These are phyloP conservation scores for Lagerstroemia speciosa DNA, from an alignment of 345 rosid species.

Conservation along the genomic window DNA sequence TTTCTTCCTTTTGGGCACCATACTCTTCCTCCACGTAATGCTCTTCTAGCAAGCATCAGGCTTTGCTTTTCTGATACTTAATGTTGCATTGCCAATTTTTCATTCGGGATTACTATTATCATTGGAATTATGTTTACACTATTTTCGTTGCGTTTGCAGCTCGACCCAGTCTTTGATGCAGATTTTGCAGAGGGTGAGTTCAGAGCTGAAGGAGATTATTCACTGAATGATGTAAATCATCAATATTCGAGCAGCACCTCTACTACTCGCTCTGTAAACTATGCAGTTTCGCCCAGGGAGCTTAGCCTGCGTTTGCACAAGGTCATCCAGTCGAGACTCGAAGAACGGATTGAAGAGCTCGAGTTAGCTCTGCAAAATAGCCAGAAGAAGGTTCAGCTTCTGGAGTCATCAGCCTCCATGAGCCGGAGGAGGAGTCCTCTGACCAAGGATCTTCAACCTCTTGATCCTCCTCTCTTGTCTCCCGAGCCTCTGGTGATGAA, in stretches of 20 bases:
- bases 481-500: slow-evolving; percentile 55
- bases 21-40: background rate
- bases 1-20: background rate
- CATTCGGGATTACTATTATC: background rate
- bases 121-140: background rate
- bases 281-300: slow-evolving; percentile 68
- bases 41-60: background rate
- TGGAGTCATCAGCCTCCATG: slow-evolving; percentile 37
- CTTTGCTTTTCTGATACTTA: background rate
- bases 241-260: slow-evolving; percentile 45
- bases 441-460: slow-evolving; percentile 13
- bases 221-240: slow-evolving; percentile 28
- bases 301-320: slow-evolving; percentile 60
- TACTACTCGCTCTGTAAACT: slow-evolving; percentile 42
- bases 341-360: slow-evolving; percentile 57
- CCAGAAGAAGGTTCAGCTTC: slow-evolving; percentile 46
- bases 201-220: slow-evolving; percentile 23
- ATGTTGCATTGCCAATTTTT: background rate
- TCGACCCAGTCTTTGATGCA: slow-evolving; percentile 46
- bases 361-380: slow-evolving; percentile 67
- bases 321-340: slow-evolving; percentile 58
- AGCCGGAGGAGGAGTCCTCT: slow-evolving; percentile 25
- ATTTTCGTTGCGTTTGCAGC: slow-evolving; percentile 29
- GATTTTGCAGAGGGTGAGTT: slow-evolving; percentile 62
- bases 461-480: slow-evolving; percentile 3